Conservation (phyloP, 2,329 filamentous ascomycete species). For the Pseudogymnoascus destructans region DNA sequence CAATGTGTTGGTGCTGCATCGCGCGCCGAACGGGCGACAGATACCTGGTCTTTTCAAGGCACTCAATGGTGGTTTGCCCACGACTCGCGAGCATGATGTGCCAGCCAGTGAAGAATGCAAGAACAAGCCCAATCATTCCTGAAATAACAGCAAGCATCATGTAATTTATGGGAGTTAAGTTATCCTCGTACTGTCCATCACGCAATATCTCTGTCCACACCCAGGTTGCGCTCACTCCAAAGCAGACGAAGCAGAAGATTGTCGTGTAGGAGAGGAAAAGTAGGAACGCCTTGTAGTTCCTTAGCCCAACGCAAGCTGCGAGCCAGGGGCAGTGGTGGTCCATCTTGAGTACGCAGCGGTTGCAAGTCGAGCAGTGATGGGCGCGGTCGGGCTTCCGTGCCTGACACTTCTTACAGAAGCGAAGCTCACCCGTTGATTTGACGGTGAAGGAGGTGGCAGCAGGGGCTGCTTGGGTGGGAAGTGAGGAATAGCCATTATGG, state of each 20-base stretch:
- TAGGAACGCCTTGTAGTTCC: constrained; percentile 91
- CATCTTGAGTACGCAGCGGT: constrained; percentile 95
- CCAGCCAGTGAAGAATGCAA: constrained; percentile 83
- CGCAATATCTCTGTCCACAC: constrained; percentile 71
- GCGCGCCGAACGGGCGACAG: constrained; percentile 63
- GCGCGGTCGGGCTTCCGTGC: constrained; percentile 86
- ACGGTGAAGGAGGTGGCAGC: constrained; percentile 70
- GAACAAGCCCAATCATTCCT: constrained; percentile 81
- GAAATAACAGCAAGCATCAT: constrained; percentile 76
- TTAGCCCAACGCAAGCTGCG: constrained; percentile 83
- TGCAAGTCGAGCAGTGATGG: constrained; percentile 93
- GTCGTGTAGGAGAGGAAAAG: constrained; percentile 85
- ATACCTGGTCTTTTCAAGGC: constrained; percentile 89
- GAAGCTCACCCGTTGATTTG: constrained; percentile 72
- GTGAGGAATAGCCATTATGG: constrained; percentile 58
- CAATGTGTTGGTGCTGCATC: constrained; percentile 49
- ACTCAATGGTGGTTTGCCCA: constrained; percentile 91
- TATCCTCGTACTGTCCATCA: constrained; percentile 58
- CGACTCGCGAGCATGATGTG: constrained; percentile 69
- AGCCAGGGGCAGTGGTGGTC: constrained; percentile 99
- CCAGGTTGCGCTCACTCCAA: constrained; percentile 66
- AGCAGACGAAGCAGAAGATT: constrained; percentile 71
- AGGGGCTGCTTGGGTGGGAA: constrained; percentile 58
- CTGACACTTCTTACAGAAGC: constrained; percentile 97
- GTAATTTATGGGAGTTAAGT: constrained; percentile 76